Evolutionary conservation across 2,329 filamentous ascomycete genomes (phyloP).

Genomic region (Pestalotiopsis sp.): DNA sequence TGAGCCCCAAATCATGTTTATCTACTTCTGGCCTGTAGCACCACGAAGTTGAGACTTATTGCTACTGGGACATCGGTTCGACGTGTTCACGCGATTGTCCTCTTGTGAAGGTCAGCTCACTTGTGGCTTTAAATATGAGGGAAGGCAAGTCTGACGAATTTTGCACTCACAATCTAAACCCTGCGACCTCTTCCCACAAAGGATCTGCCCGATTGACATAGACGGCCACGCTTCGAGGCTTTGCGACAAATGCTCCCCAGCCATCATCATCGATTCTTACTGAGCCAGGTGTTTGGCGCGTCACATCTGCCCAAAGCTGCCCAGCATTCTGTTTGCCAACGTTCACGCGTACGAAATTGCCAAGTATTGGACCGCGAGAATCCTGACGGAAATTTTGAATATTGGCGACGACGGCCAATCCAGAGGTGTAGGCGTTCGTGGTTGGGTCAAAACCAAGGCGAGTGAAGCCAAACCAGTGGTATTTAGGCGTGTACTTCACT

Average conservation of each 20-base stretch:
- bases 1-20: too few species aligned
- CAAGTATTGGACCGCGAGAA: too few species aligned
- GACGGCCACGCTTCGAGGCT: neutral
- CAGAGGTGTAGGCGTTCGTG: constrained; percentile 42
- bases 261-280: neutral
- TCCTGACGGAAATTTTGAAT: too few species aligned
- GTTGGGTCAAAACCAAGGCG: neutral
- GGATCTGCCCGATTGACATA: neutral
- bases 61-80: too few species aligned
- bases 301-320: neutral
- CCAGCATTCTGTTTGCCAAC: constrained; percentile 59
- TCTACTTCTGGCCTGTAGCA: too few species aligned
- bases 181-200: neutral
- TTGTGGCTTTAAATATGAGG: too few species aligned
- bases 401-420: constrained; percentile 55
- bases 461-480: constrained; percentile 46
- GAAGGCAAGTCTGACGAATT: neutral
- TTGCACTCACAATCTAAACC: neutral
- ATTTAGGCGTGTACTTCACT: too few species aligned
- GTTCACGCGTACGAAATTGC: constrained; percentile 40
- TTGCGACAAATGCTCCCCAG: neutral
- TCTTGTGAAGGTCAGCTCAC: too few species aligned
- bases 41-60: too few species aligned
- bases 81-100: too few species aligned
- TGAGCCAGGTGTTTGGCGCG: too few species aligned